A percentile compares a stretch with the other conserved stretches of the same genome.
Conservation (phyloP, 1,139 yeast genomes). For the Saccharomyces hybrid region DNA sequence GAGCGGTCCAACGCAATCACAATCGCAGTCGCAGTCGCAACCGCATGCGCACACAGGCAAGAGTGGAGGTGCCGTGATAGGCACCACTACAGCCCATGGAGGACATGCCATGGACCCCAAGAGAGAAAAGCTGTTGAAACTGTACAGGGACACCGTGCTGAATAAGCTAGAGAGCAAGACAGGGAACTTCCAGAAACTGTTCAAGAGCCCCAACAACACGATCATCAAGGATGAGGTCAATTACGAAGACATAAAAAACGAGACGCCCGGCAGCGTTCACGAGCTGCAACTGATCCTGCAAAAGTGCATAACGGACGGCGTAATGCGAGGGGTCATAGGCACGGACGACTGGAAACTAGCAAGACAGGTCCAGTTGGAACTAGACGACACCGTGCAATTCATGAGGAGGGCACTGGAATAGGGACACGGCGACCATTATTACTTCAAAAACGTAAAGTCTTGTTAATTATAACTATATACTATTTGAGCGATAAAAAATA, state of each 20-base stretch:
- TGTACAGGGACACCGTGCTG: slow-evolving; percentile 29
- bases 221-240: slow-evolving; percentile 19
- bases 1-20: not conserved
- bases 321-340: slow-evolving; percentile 22
- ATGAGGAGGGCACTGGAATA: slow-evolving; percentile 31
- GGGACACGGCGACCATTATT: not conserved
- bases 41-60: too few relatives aligned
- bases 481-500: not conserved
- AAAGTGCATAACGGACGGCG: slow-evolving; percentile 25
- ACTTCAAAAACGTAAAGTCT: not conserved
- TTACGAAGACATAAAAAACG: slow-evolving; percentile 20
- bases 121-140: slow-evolving; percentile 25
- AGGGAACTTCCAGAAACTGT: slow-evolving; percentile 13
- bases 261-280: slow-evolving; percentile 27
- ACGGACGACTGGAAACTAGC: slow-evolving; percentile 22
- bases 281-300: slow-evolving; percentile 28
- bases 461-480: not conserved
- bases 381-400: slow-evolving; percentile 31
- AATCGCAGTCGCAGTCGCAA: slow-evolving; percentile 3
- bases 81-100: not conserved
- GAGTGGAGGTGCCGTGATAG: slow-evolving; percentile 4
- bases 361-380: slow-evolving; percentile 25
- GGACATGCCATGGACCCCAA: slow-evolving; percentile 17
- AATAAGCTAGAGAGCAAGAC: slow-evolving; percentile 24
- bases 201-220: slow-evolving; percentile 5